Evolutionary conservation across 768 basidiomycete species (phyloP).

Genomic region (Gloeopeniophorella convolvens): DNA sequence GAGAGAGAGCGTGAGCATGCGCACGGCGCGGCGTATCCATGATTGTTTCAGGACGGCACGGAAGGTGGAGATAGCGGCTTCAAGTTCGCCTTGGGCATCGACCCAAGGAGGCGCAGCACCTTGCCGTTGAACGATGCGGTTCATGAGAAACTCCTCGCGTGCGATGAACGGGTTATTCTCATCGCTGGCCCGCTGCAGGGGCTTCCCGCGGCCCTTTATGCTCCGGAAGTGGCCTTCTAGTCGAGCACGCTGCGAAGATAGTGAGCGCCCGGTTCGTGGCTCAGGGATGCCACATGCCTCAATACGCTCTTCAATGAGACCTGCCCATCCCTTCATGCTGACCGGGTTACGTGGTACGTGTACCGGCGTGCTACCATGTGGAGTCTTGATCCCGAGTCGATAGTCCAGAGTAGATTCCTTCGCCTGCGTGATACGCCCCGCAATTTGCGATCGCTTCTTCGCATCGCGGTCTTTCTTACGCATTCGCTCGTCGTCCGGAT

Average conservation of each 20-base stretch:
- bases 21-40: slow-evolving; percentile 71
- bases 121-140: slow-evolving; percentile 74
- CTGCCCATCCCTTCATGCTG: slow-evolving; percentile 67
- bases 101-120: slow-evolving; percentile 87
- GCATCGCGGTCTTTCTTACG: slow-evolving; percentile 42
- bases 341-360: slow-evolving; percentile 45
- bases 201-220: slow-evolving; percentile 62
- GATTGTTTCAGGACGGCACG: slow-evolving; percentile 56
- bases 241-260: slow-evolving; percentile 47
- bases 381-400: slow-evolving; percentile 47
- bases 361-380: slow-evolving; percentile 16
- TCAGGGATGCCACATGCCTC: slow-evolving; percentile 43
- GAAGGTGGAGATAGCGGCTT: slow-evolving; percentile 53
- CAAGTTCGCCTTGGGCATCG: slow-evolving; percentile 72
- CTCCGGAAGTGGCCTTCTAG: slow-evolving; percentile 62
- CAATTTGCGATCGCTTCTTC: slow-evolving; percentile 45
- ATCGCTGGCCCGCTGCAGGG: slow-evolving; percentile 36
- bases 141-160: slow-evolving; percentile 79
- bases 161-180: slow-evolving; percentile 62
- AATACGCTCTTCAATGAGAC: slow-evolving; percentile 71
- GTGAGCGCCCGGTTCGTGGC: neutral
- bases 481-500: slow-evolving; percentile 33
- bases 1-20: slow-evolving; percentile 44
- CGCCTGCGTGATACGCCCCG: slow-evolving; percentile 53
- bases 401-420: slow-evolving; percentile 75